These are phyloP conservation scores for Salix arbutifolia DNA, from an alignment of 345 rosid species.

Conservation along the genomic window DNA sequence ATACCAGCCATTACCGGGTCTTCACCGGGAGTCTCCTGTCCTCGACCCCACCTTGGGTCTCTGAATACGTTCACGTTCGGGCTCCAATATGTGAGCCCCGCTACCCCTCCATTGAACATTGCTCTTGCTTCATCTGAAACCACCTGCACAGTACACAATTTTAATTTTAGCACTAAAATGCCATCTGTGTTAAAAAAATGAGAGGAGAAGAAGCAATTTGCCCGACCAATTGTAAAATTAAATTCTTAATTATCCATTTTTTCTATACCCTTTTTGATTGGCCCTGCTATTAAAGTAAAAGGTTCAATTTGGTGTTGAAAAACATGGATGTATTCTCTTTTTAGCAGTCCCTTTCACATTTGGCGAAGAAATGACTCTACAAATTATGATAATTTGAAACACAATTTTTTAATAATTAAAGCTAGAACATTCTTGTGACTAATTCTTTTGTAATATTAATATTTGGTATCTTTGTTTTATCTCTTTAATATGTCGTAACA, in stretches of 20 bases:
- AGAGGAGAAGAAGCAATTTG: background rate
- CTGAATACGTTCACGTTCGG: conserved; percentile 26
- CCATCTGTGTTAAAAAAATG: background rate
- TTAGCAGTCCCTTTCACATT: background rate
- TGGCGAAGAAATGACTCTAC: background rate
- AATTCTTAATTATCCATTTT: background rate
- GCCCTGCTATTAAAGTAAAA: background rate
- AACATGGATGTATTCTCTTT: background rate
- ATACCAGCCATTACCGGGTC: conserved; percentile 17
- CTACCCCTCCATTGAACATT: conserved; percentile 29
- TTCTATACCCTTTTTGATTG: background rate
- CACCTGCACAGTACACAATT: background rate
- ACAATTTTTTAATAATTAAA: too few species aligned
- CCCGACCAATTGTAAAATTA: background rate
- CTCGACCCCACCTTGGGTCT: conserved; percentile 33
- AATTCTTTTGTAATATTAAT: background rate
- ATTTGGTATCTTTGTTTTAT: background rate
- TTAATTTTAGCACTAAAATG: background rate
- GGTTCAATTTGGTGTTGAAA: background rate
- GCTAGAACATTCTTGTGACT: background rate
- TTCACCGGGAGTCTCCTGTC: conserved; percentile 33
- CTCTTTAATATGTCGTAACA: background rate
- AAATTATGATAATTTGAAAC: too few species aligned
- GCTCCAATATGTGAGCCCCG: conserved; percentile 28
- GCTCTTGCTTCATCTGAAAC: conserved; percentile 31